A percentile compares a stretch with the other conserved stretches of the same genome.
These are phyloP conservation scores for Penicillium palitans DNA, from an alignment of 2,329 filamentous ascomycete genomes.

Conservation along the genomic window DNA sequence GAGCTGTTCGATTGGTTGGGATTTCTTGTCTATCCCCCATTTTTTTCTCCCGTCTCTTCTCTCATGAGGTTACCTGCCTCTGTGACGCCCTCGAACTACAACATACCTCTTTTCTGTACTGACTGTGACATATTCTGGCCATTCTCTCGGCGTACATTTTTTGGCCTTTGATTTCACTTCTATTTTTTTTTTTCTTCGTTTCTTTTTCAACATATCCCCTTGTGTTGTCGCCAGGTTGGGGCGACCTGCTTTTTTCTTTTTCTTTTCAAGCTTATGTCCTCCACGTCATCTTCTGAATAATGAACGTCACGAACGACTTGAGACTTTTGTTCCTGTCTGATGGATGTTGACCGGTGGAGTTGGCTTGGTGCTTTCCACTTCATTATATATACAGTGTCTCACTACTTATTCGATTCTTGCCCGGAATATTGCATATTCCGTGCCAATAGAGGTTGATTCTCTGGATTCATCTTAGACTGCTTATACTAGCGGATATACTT, in stretches of 20 bases:
- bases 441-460: slow-evolving; percentile 10
- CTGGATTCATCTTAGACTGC: not conserved
- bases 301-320: slow-evolving; percentile 23
- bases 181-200: slow-evolving; percentile 3
- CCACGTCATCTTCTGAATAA: slow-evolving; percentile 22
- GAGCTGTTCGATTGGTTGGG: not conserved
- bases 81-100: not conserved
- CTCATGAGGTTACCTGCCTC: not conserved
- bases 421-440: not conserved
- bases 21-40: not conserved
- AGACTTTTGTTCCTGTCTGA: slow-evolving; percentile 8
- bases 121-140: slow-evolving; percentile 16
- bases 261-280: slow-evolving; percentile 20
- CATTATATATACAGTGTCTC: slow-evolving; percentile 22
- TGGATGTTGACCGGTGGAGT: slow-evolving; percentile 11
- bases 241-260: slow-evolving; percentile 1
- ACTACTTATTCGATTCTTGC: slow-evolving; percentile 11
- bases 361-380: slow-evolving; percentile 10
- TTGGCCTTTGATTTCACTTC: not conserved
- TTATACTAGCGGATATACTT: not conserved
- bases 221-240: slow-evolving; percentile 10
- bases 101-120: slow-evolving; percentile 7
- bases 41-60: not conserved
- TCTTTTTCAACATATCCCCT: slow-evolving; percentile 16
- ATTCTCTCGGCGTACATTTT: slow-evolving; percentile 18